phyloP scores from a whole-genome alignment of 2,329 filamentous ascomycete genomes.

The Hymenoscyphus repandus region DNA sequence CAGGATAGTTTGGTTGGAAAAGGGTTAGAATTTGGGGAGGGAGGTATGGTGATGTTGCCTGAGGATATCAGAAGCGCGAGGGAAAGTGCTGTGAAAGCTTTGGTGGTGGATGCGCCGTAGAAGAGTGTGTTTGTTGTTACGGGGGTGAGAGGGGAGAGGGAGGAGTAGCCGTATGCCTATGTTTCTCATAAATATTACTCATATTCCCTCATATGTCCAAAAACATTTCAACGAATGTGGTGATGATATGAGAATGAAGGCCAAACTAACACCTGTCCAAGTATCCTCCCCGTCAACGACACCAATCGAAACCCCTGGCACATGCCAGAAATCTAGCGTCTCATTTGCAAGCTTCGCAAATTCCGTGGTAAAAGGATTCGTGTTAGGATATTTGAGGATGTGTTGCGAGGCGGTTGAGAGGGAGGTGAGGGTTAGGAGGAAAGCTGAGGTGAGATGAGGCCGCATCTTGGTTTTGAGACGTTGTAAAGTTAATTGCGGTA shows the following conservation, averaged over 20 bases:
- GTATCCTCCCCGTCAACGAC: conserved; percentile 41
- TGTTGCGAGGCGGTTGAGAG: conserved; percentile 9
- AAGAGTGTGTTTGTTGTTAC: conserved; percentile 47
- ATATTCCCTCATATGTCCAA: too few species aligned
- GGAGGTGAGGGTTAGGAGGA: conserved; percentile 5
- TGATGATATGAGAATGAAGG: background rate
- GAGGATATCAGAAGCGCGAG: conserved; percentile 39
- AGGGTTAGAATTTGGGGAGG: background rate
- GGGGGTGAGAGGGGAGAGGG: conserved; percentile 31
- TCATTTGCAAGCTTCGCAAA: conserved; percentile 25
- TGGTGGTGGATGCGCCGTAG: conserved; percentile 51
- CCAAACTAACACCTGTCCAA: conserved; percentile 35
- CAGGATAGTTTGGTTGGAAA: conserved; percentile 28
- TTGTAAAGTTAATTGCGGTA: too few species aligned
- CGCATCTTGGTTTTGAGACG: too few species aligned
- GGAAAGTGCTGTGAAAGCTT: conserved; percentile 47
- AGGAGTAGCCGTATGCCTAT: conserved; percentile 36
- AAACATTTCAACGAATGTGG: too few species aligned
- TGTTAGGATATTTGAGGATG: background rate
- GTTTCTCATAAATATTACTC: too few species aligned
- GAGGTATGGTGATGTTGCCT: background rate
- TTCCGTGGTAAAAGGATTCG: conserved; percentile 14
- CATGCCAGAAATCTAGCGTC: conserved; percentile 38
- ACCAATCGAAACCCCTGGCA: conserved; percentile 45
- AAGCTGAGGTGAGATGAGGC: background rate